Percentiles rank a stretch among this genome's conserved stretches.
Evolutionary conservation across 495 filamentous ascomycete species (phyloP).

Genomic region (Pseudoneurospora amorphoporcata): DNA sequence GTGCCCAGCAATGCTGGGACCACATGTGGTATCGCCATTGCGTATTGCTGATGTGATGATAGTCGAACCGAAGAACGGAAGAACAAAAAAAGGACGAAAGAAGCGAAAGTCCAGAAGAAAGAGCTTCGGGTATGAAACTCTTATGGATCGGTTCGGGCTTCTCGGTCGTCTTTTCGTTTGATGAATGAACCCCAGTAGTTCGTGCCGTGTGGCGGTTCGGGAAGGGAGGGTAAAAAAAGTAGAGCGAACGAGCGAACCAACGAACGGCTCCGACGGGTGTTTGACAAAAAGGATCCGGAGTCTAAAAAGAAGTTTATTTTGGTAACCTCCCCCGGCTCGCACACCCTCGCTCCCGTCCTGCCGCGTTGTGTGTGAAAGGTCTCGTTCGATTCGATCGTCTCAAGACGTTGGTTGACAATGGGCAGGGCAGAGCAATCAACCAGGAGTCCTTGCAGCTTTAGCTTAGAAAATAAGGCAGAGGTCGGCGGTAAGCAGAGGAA

Average conservation of each 20-base stretch:
- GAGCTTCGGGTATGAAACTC: background rate
- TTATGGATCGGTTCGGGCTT: background rate
- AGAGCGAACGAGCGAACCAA: background rate
- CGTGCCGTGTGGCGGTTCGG: background rate
- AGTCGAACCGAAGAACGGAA: background rate
- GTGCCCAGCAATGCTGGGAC: constrained; percentile 29
- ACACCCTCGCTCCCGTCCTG: background rate
- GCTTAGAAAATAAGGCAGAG: background rate
- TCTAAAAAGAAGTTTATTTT: background rate
- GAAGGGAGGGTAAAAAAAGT: background rate
- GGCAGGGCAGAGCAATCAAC: background rate
- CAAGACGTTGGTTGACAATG: background rate
- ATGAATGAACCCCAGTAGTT: background rate
- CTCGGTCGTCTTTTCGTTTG: background rate
- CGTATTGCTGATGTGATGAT: background rate
- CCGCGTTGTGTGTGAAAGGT: background rate
- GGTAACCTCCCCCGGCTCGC: background rate
- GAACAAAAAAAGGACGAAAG: background rate
- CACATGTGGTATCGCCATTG: constrained; percentile 25
- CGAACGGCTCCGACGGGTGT: background rate
- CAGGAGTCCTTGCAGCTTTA: background rate
- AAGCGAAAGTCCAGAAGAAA: background rate
- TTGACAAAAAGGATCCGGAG: background rate
- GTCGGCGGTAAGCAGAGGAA: background rate
- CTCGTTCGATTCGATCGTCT: background rate